phyloP scores from a whole-genome alignment of 2,329 filamentous ascomycete genomes.

The Dothiorella sarmentorum region DNA sequence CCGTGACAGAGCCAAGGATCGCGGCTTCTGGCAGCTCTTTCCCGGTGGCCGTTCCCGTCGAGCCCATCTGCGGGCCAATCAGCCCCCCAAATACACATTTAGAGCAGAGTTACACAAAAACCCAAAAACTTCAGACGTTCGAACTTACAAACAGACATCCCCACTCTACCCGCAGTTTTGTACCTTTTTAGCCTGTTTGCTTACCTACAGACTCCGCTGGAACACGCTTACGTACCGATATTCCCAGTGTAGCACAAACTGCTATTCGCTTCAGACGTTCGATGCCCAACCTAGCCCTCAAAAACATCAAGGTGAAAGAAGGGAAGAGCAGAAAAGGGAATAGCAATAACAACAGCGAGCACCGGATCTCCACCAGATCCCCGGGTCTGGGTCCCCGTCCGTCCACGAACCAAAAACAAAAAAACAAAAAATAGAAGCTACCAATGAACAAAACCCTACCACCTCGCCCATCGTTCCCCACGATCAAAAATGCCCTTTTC shows the following conservation, averaged over 20 bases:
- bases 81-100: not conserved
- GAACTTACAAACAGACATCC: not conserved
- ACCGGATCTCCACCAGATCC: not conserved
- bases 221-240: not conserved
- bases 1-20: constrained; percentile 3
- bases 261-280: not conserved
- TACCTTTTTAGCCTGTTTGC: not conserved
- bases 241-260: not conserved
- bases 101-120: constrained; percentile 18
- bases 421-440: not conserved
- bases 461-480: not conserved
- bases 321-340: not conserved
- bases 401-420: not conserved
- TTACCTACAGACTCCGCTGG: not conserved
- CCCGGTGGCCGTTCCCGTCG: constrained; percentile 1
- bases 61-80: not conserved
- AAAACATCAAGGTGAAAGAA: not conserved
- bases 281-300: not conserved
- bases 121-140: constrained; percentile 15
- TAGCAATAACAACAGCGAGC: no score
- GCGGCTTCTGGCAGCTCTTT: not conserved
- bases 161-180: not conserved
- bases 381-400: not conserved
- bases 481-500: not conserved
- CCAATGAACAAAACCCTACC: not conserved